phyloP scores from a whole-genome alignment of 345 rosid genomes.

The Salix purpurea region DNA sequence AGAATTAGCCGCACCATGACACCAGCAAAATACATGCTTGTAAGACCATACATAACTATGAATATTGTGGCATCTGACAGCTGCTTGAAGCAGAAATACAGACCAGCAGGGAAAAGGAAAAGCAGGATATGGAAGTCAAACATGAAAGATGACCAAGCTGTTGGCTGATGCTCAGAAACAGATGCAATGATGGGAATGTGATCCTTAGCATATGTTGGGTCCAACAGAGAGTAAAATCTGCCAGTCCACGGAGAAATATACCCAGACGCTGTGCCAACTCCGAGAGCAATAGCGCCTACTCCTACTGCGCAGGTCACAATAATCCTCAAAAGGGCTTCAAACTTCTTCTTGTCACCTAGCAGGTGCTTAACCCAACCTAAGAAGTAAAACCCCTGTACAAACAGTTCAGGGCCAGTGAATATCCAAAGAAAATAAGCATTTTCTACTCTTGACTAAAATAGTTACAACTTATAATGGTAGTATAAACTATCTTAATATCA shows the following conservation, averaged over 20 bases:
- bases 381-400: slow-evolving; percentile 84
- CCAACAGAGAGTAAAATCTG: slow-evolving; percentile 89
- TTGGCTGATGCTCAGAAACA: slow-evolving; percentile 99
- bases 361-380: slow-evolving; percentile 86
- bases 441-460: neutral
- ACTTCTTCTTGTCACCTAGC: slow-evolving; percentile 73
- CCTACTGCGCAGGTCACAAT: slow-evolving; percentile 69
- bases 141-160: slow-evolving; percentile 99
- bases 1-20: slow-evolving; percentile 98
- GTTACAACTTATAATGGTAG: neutral
- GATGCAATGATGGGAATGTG: slow-evolving; percentile 98
- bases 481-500: neutral
- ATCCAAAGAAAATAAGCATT: neutral
- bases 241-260: slow-evolving; percentile 99
- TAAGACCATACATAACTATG: slow-evolving; percentile 97
- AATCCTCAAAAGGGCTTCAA: slow-evolving; percentile 83
- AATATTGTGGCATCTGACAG: slow-evolving; percentile 93
- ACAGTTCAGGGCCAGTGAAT: neutral
- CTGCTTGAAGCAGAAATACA: slow-evolving; percentile 96
- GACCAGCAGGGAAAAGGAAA: slow-evolving; percentile 98
- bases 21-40: slow-evolving; percentile 99
- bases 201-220: slow-evolving; percentile 97
- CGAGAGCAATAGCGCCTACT: slow-evolving; percentile 72
- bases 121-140: slow-evolving; percentile 94
- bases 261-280: slow-evolving; percentile 89